A percentile compares a stretch with the other conserved stretches of the same genome.
These are phyloP conservation scores for Pyricularia sp. DNA, from an alignment of 2,329 filamentous ascomycete species.

Conservation along the genomic window DNA sequence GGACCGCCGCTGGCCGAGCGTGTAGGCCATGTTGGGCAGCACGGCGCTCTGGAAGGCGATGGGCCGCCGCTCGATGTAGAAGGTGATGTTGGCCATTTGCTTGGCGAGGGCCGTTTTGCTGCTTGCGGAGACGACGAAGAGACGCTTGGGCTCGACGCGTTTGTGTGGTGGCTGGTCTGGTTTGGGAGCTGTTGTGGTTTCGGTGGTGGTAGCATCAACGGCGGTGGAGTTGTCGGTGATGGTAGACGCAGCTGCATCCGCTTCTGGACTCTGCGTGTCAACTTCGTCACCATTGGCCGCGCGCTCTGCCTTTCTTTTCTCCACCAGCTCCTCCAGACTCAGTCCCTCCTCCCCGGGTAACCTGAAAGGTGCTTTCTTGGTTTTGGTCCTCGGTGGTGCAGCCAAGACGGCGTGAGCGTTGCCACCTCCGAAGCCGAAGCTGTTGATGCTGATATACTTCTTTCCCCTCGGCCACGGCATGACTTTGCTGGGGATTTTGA, in stretches of 20 bases:
- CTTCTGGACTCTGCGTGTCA: not conserved
- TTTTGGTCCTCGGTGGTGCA: slow-evolving; percentile 4
- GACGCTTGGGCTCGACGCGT: slow-evolving; percentile 4
- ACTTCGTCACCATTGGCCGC: not conserved
- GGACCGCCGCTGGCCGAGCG: slow-evolving; percentile 14
- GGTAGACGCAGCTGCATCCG: too few species aligned
- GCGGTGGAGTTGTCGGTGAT: too few species aligned
- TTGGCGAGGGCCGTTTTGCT: slow-evolving; percentile 6
- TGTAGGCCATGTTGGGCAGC: slow-evolving; percentile 13
- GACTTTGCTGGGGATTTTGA: slow-evolving; percentile 8
- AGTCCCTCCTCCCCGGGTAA: not conserved
- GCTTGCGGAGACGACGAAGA: slow-evolving; percentile 8
- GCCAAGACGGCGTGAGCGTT: slow-evolving; percentile 30
- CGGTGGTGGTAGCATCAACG: not conserved
- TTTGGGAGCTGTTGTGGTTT: not conserved
- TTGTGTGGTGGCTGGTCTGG: not conserved
- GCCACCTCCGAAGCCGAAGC: slow-evolving; percentile 31
- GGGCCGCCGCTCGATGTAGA: slow-evolving; percentile 9
- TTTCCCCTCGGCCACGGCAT: slow-evolving; percentile 8
- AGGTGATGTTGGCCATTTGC: slow-evolving; percentile 6
- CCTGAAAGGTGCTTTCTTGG: not conserved
- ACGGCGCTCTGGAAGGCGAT: slow-evolving; percentile 9
- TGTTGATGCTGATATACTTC: slow-evolving; percentile 21
- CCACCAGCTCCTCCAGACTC: not conserved
- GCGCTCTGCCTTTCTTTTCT: not conserved